A percentile compares a stretch with the other conserved stretches of the same genome.
Conservation (phyloP, 306 rosid genomes). For the Cotoneaster glaucophyllus region DNA sequence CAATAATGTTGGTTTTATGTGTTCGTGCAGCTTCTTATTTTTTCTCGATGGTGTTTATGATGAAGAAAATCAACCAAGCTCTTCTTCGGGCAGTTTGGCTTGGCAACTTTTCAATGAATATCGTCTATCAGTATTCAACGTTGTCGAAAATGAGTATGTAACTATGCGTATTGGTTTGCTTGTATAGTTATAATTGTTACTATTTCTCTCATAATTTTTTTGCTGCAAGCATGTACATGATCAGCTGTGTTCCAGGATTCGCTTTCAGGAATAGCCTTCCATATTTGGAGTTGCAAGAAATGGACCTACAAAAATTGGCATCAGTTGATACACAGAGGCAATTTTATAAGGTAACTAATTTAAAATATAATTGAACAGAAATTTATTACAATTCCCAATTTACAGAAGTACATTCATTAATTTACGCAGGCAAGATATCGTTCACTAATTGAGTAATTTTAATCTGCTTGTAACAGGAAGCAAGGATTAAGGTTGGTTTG, state of each 20-base stretch:
- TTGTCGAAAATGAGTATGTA: slow-evolving; percentile 47
- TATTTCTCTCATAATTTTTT: not conserved
- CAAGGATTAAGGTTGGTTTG: slow-evolving; percentile 87
- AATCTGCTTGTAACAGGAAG: slow-evolving; percentile 48
- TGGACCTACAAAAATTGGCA: slow-evolving; percentile 48
- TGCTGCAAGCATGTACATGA: not conserved
- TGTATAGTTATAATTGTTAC: not conserved
- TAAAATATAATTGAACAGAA: not conserved
- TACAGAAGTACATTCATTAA: not conserved
- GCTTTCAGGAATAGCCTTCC: slow-evolving; percentile 46
- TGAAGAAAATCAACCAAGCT: slow-evolving; percentile 44
- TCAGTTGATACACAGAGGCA: slow-evolving; percentile 42
- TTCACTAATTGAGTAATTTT: not conserved
- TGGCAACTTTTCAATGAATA: slow-evolving; percentile 50
- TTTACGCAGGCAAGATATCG: not conserved
- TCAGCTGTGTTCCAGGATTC: slow-evolving; percentile 69
- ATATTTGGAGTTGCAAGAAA: slow-evolving; percentile 47
- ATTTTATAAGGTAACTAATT: slow-evolving; percentile 46
- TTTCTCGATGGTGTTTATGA: slow-evolving; percentile 63
- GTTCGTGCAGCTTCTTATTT: slow-evolving; percentile 40
- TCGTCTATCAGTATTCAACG: slow-evolving; percentile 27
- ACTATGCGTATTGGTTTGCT: not conserved
- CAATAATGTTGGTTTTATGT: not conserved
- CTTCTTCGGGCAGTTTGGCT: slow-evolving; percentile 46
- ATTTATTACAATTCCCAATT: too few relatives aligned